These are phyloP conservation scores for Talaromyces sp. DNA, from an alignment of 2,329 filamentous ascomycete species.

Conservation along the genomic window DNA sequence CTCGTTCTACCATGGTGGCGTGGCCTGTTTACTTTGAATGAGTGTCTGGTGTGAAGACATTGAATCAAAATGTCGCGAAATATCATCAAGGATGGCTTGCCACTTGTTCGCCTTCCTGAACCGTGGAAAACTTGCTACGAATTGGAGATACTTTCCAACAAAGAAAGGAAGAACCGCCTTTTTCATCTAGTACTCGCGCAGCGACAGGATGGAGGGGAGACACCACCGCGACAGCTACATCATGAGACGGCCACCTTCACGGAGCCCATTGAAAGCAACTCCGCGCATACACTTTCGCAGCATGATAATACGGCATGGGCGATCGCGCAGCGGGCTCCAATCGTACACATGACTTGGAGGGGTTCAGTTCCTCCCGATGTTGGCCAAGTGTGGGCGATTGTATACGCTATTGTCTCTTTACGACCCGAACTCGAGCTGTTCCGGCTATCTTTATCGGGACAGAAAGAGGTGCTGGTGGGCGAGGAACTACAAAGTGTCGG, in stretches of 20 bases:
- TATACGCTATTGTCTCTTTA: background rate
- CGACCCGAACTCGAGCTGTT: background rate
- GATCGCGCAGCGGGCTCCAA: background rate
- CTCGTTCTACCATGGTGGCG: too few relatives aligned
- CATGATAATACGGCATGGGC: background rate
- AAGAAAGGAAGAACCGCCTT: background rate
- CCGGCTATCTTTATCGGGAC: background rate
- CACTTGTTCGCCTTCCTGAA: too few relatives aligned
- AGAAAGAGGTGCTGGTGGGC: background rate
- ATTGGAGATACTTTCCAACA: too few relatives aligned
- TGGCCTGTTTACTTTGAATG: too few relatives aligned
- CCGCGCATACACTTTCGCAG: background rate
- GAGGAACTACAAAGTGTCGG: too few relatives aligned
- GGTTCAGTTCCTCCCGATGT: background rate
- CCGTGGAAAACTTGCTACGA: too few relatives aligned
- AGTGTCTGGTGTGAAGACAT: too few relatives aligned
- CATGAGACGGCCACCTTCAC: background rate
- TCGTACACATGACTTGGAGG: background rate
- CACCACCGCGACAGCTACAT: background rate
- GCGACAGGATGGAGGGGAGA: background rate
- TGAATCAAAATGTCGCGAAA: too few relatives aligned
- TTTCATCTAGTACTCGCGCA: background rate
- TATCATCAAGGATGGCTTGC: too few relatives aligned
- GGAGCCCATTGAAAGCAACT: background rate
- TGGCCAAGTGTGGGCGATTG: background rate